These are phyloP conservation scores for Cucumis melo DNA, from an alignment of 306 rosid genomes.

Conservation along the genomic window DNA sequence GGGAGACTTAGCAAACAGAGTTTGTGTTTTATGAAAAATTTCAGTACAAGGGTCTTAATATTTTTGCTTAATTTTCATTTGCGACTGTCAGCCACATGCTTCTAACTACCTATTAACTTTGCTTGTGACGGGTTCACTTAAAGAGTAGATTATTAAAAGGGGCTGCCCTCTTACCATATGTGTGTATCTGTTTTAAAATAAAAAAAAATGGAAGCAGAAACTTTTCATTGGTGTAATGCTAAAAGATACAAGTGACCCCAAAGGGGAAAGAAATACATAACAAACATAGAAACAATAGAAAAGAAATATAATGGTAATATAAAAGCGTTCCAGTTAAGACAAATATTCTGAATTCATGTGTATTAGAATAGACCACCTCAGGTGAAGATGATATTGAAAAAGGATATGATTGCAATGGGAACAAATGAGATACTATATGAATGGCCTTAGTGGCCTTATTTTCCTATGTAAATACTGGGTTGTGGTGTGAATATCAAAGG, in stretches of 20 bases:
- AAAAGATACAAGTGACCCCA: too few relatives aligned
- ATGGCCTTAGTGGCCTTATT: too few relatives aligned
- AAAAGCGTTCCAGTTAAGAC: too few relatives aligned
- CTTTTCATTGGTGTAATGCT: too few relatives aligned
- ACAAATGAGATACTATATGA: not conserved
- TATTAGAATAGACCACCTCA: not conserved
- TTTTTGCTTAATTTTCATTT: not conserved
- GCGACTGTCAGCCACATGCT: not conserved
- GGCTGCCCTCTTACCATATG: not conserved
- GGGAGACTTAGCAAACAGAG: not conserved
- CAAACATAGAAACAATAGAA: too few relatives aligned
- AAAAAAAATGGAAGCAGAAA: too few relatives aligned
- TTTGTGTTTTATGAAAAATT: not conserved
- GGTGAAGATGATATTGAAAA: not conserved
- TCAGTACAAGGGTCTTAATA: not conserved
- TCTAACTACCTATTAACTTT: not conserved
- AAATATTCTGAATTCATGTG: not conserved
- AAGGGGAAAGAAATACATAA: too few relatives aligned
- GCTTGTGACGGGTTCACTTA: not conserved
- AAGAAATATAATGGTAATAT: too few relatives aligned
- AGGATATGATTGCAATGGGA: not conserved
- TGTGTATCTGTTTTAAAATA: too few relatives aligned
- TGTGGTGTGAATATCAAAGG: too few relatives aligned
- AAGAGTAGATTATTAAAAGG: not conserved
- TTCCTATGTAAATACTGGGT: too few relatives aligned